Evolutionary conservation across 2,329 filamentous ascomycete genomes (phyloP), one percentile per base, ranked within the genome.

Genomic region (Diaporthe batatas): DNA sequence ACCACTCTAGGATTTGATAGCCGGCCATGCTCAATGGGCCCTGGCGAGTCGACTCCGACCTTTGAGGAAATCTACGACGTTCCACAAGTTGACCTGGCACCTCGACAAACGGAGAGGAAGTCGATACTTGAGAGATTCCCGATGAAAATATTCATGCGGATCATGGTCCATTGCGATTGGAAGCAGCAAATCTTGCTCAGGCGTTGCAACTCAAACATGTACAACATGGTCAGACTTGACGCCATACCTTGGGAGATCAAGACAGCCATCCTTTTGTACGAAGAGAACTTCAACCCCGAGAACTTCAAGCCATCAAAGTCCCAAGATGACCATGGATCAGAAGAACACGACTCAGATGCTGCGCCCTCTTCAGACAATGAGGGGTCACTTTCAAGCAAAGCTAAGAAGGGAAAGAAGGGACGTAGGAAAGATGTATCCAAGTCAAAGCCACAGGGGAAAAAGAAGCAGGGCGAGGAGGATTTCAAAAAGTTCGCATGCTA

Each of bases 61-160:
- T 74, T 74, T 54, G 57, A 64, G 18, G n/a, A 70, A 2, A 70
- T 74, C 23, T 59, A 74, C 34, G 32, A 65, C 5, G 53, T 72
- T 8, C 53, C 70, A 12, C 65, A 32, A 25, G 34, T 72, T 23
- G 34, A 36, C 8, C 16, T 74, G 58, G 25, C 36, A n/a, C 42
- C 57, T 29, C 70, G 70, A 21, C 32, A 49, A n/a, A 39, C 58
- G 8, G 42, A 23, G 6, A 57, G 55, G 18, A 47, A 21, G 10
- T 74, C 70, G 18, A 71, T 51, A 14, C 51, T 74, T 2, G 73
- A 74, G 54, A 51, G 47, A 11, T 68, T 72, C n/a, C 73, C 70
- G 3, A 62, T 18, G 18, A 42, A 74, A 11, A 25, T 74, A 10
- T 72, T 74, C 65, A 74, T 74, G 73, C 64, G 73, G 42, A 70